Percentiles rank a stretch among this genome's conserved stretches.
These are phyloP conservation scores for Chaetomiaceae sp. DNA, from an alignment of 2,329 filamentous ascomycete genomes.

Conservation along the genomic window DNA sequence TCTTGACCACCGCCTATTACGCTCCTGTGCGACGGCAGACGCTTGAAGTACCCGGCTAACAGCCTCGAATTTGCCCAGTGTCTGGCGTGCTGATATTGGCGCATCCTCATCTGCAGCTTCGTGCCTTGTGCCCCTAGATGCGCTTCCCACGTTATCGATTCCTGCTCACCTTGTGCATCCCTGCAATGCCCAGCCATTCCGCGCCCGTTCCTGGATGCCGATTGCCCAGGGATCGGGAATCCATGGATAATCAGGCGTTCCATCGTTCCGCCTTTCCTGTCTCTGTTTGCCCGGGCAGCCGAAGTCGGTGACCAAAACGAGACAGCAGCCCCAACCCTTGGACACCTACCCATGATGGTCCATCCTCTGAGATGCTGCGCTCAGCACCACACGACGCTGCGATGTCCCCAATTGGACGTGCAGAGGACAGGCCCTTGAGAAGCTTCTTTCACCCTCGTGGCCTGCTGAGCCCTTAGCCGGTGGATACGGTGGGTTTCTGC, in stretches of 20 bases:
- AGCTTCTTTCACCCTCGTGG: slow-evolving; percentile 8
- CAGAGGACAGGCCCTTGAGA: background rate
- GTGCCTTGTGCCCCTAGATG: slow-evolving; percentile 7
- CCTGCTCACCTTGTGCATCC: slow-evolving; percentile 4
- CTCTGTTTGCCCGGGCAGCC: background rate
- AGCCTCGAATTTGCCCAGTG: background rate
- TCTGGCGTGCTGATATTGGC: slow-evolving; percentile 8
- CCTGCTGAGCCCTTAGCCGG: slow-evolving; percentile 7
- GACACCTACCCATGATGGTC: slow-evolving; percentile 2
- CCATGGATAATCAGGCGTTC: slow-evolving; percentile 16
- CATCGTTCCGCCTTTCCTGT: slow-evolving; percentile 1
- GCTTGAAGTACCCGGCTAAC: slow-evolving; percentile 13
- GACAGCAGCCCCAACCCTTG: background rate
- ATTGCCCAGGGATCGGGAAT: too few relatives aligned
- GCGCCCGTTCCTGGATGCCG: too few relatives aligned
- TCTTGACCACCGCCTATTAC: slow-evolving; percentile 11
- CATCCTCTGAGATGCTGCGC: background rate
- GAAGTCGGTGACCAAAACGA: slow-evolving; percentile 10
- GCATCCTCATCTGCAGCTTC: slow-evolving; percentile 5
- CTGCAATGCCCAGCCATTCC: background rate
- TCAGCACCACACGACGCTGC: slow-evolving; percentile 4
- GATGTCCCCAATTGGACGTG: slow-evolving; percentile 11
- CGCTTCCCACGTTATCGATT: slow-evolving; percentile 11
- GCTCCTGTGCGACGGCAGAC: slow-evolving; percentile 6
- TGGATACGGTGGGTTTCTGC: slow-evolving; percentile 14